Base-by-base conservation (phyloP, 345 rosid species). In the Rhodamnia argentea region DNA sequence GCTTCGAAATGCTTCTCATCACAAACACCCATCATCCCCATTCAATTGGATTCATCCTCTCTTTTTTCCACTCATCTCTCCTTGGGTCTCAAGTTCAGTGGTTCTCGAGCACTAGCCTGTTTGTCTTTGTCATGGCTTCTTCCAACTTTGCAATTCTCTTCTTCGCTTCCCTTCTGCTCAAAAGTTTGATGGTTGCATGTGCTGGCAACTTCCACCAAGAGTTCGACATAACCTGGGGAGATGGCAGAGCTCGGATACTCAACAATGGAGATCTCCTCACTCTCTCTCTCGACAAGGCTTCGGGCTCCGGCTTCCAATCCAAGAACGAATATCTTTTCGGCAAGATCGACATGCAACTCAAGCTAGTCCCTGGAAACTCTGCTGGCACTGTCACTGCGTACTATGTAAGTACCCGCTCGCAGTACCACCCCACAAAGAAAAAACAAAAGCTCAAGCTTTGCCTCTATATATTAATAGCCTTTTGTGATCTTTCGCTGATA, bases 351-450 rank as follows among this genome's bases (percentile, higher is more conserved):
- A 92, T 95, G 95, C 92, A 92, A 53, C 90, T 95, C 83, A 95
- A 95, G 89, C 95, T 95, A 22, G 98, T 94, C 54, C 87, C 96
- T 11, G 98, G 96, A 22, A 94, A 95, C 83, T 95, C 98, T 6
- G 98, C 98, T 5, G 98, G 98, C 88, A 94, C 96, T 29, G 96
- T 95, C 78, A 95, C 96, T 2, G 92, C 98, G 9, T 93, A 89
- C 87, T 93, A 70, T 10, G 81, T 37, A 18, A 70, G 81, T 20
- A 18, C 37, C 81, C 85, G 9, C 60, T 10, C 11, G n/a, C 60
- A 57, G 13, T 51, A 12, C 52, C 13, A 51, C 60, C 27, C 60
- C 13, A 23, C n/a, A 24, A 24, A 8, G 26, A 55, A 55, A 20
- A 55, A 22, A 57, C 0, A 56, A 23, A 70, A 18, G 47, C 81